phyloP scores from a whole-genome alignment of 495 filamentous ascomycete genomes.

The Chaetomium tenue region DNA sequence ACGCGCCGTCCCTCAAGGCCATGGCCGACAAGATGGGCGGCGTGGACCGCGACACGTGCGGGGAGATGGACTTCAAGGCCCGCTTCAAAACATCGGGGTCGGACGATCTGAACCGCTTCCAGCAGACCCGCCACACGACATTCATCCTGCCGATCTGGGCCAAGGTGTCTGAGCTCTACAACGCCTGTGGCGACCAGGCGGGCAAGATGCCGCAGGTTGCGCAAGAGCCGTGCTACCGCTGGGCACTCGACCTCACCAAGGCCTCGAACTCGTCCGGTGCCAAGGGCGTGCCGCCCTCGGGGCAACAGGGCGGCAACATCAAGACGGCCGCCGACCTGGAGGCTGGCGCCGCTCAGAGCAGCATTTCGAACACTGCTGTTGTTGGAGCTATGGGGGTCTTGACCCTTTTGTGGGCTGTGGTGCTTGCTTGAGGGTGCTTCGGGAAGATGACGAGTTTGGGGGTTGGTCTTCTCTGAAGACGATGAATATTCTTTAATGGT shows the following conservation, averaged over 20 bases:
- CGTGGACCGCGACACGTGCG: constrained; percentile 12
- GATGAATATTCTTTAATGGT: not conserved
- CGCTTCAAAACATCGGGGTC: not conserved
- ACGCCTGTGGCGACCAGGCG: constrained; percentile 2
- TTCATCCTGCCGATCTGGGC: constrained; percentile 11
- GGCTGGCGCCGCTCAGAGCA: not conserved
- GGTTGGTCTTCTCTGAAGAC: not conserved
- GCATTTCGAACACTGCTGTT: not conserved
- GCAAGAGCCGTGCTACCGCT: constrained; percentile 13
- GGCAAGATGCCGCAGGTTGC: not conserved
- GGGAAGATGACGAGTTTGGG: not conserved
- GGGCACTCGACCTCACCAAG: constrained; percentile 4
- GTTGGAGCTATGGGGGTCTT: not conserved
- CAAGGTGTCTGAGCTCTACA: constrained; percentile 9
- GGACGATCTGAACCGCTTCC: constrained; percentile 4
- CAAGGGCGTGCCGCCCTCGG: not conserved
- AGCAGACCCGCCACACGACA: not conserved
- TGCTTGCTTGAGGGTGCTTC: constrained; percentile 1
- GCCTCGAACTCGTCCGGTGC: not conserved
- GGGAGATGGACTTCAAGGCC: constrained; percentile 1
- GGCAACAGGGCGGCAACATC: not conserved
- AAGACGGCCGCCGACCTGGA: not conserved
- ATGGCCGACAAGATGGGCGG: constrained; percentile 15
- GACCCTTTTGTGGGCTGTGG: not conserved
- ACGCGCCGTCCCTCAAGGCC: constrained; percentile 6